phyloP scores from a whole-genome alignment of 257 asterid species.

The Prunella vulgaris region DNA sequence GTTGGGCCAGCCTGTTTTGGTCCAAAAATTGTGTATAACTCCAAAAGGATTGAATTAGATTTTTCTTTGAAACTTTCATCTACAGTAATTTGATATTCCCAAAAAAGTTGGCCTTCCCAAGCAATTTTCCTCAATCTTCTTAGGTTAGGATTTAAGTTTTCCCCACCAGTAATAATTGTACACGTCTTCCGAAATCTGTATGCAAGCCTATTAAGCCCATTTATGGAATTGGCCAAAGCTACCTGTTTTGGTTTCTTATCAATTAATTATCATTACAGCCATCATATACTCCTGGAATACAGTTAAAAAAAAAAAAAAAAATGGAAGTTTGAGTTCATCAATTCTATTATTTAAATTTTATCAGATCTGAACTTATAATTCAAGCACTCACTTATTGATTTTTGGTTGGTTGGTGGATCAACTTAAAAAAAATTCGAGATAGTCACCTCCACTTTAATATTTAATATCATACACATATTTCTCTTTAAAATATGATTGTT shows the following conservation, averaged over 20 bases:
- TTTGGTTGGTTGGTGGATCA: no score
- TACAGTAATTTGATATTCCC: constrained; percentile 7
- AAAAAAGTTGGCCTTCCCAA: constrained; percentile 14
- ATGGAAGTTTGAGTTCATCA: no score
- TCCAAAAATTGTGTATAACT: not conserved
- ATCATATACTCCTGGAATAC: not conserved
- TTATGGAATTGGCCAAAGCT: constrained; percentile 15
- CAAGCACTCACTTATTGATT: no score
- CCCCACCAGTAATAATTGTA: not conserved
- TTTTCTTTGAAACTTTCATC: constrained; percentile 8
- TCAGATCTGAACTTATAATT: no score
- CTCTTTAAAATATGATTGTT: no score
- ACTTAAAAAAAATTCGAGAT: no score
- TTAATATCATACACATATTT: no score
- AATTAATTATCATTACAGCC: not conserved
- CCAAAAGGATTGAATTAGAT: not conserved
- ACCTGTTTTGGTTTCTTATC: constrained; percentile 6
- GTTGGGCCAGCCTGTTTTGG: not conserved
- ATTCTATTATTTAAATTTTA: no score
- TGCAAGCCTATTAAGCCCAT: not conserved
- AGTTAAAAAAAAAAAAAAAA: no score
- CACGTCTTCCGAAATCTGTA: constrained; percentile 21
- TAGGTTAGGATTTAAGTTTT: constrained; percentile 7
- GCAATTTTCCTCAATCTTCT: constrained; percentile 12
- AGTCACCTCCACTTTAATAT: no score